Evolutionary conservation across 2,329 filamentous ascomycete genomes (phyloP).

Genomic region (Phoma sp.): DNA sequence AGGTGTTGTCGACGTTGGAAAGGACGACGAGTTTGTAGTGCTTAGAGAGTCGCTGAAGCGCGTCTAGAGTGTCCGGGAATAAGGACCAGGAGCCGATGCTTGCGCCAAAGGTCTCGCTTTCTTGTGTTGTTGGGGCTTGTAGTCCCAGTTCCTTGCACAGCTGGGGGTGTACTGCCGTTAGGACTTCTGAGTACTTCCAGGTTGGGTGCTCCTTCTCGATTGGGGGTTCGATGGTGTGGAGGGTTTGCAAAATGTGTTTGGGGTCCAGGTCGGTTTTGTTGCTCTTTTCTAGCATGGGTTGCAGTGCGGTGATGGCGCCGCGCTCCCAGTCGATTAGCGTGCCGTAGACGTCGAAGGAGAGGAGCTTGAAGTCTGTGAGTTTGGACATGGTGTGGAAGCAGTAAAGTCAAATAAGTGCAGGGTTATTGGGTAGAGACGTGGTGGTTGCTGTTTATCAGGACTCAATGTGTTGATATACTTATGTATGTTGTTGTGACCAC

Average conservation of each 20-base stretch:
- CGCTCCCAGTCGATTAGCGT: constrained; percentile 80
- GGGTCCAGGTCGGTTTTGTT: constrained; percentile 30
- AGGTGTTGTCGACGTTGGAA: constrained; percentile 64
- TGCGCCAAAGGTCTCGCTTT: constrained; percentile 57
- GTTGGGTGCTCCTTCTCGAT: constrained; percentile 63
- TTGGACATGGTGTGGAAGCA: constrained; percentile 32
- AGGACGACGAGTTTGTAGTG: constrained; percentile 66
- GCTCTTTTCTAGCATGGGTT: constrained; percentile 54
- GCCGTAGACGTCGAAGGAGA: constrained; percentile 81
- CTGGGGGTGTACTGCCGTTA: constrained; percentile 58
- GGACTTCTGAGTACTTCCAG: constrained; percentile 65
- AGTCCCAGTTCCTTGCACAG: constrained; percentile 56
- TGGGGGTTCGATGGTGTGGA: constrained; percentile 55
- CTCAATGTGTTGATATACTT: neutral
- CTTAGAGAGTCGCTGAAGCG: constrained; percentile 56
- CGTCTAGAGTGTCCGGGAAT: constrained; percentile 64
- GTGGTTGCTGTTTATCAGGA: too few species aligned
- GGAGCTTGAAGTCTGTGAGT: constrained; percentile 55
- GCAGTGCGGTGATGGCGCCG: constrained; percentile 65
- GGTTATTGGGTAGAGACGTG: neutral
- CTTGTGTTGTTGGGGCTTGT: constrained; percentile 47
- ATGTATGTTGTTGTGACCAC: neutral
- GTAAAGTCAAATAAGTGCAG: neutral
- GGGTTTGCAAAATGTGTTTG: constrained; percentile 45
- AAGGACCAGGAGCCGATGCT: constrained; percentile 62